Evolutionary conservation across 352 stramenopile genomes (phyloP).

Genomic region (Globisporangium camurandrum): DNA sequence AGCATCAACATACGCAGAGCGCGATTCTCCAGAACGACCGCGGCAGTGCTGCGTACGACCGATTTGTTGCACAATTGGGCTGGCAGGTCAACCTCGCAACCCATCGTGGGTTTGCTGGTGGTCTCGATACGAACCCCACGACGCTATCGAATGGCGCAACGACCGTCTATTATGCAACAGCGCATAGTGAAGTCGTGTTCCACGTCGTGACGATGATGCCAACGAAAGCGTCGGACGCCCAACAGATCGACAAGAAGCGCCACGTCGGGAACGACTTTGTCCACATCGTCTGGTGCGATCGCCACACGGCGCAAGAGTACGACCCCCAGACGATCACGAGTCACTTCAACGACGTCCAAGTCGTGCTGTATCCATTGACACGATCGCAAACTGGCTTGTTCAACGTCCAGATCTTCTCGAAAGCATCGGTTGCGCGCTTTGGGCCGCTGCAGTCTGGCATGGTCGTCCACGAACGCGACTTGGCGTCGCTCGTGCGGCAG

Average conservation of each 20-base stretch:
- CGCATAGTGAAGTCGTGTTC: conserved; percentile 82
- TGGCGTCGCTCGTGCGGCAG: conserved; percentile 70
- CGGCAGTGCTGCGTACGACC: conserved; percentile 54
- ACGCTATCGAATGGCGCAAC: conserved; percentile 68
- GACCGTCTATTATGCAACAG: conserved; percentile 78
- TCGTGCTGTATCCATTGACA: conserved; percentile 75
- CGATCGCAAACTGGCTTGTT: conserved; percentile 58
- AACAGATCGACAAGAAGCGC: conserved; percentile 88
- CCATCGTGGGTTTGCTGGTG: conserved; percentile 69
- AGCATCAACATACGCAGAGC: conserved; percentile 64
- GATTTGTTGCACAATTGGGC: conserved; percentile 66
- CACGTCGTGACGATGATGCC: conserved; percentile 87
- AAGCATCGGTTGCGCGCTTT: conserved; percentile 77
- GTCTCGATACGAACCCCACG: conserved; percentile 72
- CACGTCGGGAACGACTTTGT: conserved; percentile 87
- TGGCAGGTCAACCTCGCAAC: conserved; percentile 66
- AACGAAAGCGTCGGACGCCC: conserved; percentile 61
- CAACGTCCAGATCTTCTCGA: conserved; percentile 72
- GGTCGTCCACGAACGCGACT: conserved; percentile 63
- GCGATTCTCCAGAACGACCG: conserved; percentile 76
- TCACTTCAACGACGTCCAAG: conserved; percentile 85
- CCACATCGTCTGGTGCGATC: conserved; percentile 83
- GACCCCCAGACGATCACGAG: conserved; percentile 82
- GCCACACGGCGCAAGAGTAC: conserved; percentile 69
- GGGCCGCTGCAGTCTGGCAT: conserved; percentile 79